Percentiles rank a stretch among this genome's conserved stretches.
Evolutionary conservation across 2,329 filamentous ascomycete species (phyloP).

Genomic region (Colletotrichum sp.): DNA sequence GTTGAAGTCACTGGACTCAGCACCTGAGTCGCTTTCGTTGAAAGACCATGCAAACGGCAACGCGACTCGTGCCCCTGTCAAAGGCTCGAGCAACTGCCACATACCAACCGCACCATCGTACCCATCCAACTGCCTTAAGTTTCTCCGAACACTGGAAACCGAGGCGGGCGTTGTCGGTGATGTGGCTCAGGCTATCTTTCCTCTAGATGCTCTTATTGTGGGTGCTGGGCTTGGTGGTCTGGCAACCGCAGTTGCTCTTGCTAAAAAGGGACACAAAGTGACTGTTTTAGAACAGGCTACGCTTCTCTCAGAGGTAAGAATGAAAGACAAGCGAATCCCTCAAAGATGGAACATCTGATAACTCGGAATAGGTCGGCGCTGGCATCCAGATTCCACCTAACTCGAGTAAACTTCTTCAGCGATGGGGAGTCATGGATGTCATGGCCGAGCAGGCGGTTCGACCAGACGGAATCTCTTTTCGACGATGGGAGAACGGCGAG

Average conservation of each 20-base stretch:
- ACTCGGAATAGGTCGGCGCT: slow-evolving; percentile 17
- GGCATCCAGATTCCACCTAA: slow-evolving; percentile 25
- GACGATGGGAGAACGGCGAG: slow-evolving; percentile 29
- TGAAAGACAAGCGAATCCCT: accelerated
- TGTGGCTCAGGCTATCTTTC: background rate
- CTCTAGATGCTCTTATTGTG: slow-evolving; percentile 13
- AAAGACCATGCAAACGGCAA: background rate
- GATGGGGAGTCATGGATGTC: slow-evolving; percentile 27
- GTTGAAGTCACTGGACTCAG: background rate
- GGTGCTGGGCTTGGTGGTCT: slow-evolving; percentile 22
- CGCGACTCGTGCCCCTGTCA: background rate
- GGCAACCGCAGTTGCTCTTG: slow-evolving; percentile 14
- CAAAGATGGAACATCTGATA: background rate
- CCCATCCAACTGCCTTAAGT: slow-evolving; percentile 18
- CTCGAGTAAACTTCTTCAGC: slow-evolving; percentile 18
- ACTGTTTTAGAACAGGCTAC: slow-evolving; percentile 20
- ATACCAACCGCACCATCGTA: background rate
- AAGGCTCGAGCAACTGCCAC: background rate
- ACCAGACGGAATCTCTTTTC: slow-evolving; percentile 25
- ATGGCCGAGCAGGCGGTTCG: slow-evolving; percentile 24
- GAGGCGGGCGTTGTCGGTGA: background rate
- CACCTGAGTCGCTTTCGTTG: background rate
- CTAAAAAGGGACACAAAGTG: slow-evolving; percentile 12
- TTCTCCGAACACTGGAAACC: background rate
- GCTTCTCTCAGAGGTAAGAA: background rate